Conservation (phyloP, 192 early-diverging fungal species). For the Gamsiella multidivaricata region DNA sequence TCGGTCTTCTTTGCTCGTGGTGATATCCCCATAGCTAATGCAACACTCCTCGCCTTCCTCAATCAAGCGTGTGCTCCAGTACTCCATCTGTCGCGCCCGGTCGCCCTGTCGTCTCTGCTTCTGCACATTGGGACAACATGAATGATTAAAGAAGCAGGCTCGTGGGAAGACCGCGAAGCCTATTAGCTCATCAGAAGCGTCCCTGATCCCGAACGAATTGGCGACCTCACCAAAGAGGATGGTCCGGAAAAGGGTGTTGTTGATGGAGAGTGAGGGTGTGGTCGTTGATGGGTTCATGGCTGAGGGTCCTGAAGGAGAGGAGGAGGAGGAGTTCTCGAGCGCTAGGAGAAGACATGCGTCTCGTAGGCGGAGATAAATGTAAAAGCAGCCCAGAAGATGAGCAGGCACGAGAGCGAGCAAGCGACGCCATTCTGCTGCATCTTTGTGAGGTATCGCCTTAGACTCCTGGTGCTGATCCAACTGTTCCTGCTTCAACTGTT, state of each 20-base stretch:
- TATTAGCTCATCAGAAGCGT: conserved; percentile 61
- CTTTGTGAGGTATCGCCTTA: too few relatives aligned
- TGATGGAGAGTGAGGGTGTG: conserved; percentile 12
- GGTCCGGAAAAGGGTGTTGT: conserved; percentile 60
- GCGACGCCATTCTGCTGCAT: conserved; percentile 24
- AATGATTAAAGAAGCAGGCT: conserved; percentile 77
- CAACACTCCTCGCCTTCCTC: conserved; percentile 66
- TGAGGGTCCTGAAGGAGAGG: neutral
- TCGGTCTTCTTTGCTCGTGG: conserved; percentile 53
- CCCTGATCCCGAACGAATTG: conserved; percentile 78
- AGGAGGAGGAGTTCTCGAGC: neutral
- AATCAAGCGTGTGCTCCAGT: conserved; percentile 57
- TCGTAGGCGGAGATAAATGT: conserved; percentile 37
- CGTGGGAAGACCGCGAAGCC: conserved; percentile 71
- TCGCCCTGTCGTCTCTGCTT: conserved; percentile 52
- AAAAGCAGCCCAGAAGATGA: conserved; percentile 38
- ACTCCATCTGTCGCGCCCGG: conserved; percentile 54
- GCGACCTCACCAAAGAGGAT: conserved; percentile 73
- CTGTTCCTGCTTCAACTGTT: too few relatives aligned
- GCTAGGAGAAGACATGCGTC: conserved; percentile 29
- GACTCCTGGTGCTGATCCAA: neutral
- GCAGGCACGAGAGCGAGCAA: conserved; percentile 25
- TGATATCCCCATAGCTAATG: conserved; percentile 71
- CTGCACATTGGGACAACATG: conserved; percentile 68
- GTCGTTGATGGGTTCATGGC: too few relatives aligned